phyloP scores from a whole-genome alignment of 1,284 basidiomycete genomes.

The Ustilago xerochloae region DNA sequence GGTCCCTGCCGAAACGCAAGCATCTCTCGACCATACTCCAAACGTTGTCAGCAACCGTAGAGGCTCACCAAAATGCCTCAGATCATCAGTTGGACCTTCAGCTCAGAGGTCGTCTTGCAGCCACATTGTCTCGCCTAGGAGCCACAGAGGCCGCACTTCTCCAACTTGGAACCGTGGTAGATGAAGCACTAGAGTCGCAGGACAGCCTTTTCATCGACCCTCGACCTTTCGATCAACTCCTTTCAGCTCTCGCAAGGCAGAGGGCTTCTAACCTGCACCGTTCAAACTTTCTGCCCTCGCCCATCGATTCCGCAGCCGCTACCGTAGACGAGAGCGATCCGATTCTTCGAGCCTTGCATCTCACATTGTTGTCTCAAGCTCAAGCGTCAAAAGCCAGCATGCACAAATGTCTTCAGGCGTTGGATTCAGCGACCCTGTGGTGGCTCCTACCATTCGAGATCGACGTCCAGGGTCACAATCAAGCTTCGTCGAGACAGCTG shows the following conservation, averaged over 20 bases:
- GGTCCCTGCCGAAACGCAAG: constrained; percentile 1
- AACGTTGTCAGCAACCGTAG: constrained; percentile 6
- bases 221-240: constrained; percentile 43
- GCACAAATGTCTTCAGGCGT: constrained; percentile 27
- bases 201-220: constrained; percentile 15
- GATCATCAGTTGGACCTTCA: constrained; percentile 5
- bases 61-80: background rate
- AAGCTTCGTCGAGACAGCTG: background rate
- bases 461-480: background rate
- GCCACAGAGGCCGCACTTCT: constrained; percentile 17
- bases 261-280: background rate
- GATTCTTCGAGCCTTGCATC: constrained; percentile 29
- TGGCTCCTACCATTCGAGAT: constrained; percentile 43
- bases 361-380: constrained; percentile 22
- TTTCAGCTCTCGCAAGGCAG: constrained; percentile 29
- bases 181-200: background rate
- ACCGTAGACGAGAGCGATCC: constrained; percentile 16
- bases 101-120: constrained; percentile 32
- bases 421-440: constrained; percentile 35
- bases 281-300: constrained; percentile 26
- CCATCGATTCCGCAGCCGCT: constrained; percentile 9
- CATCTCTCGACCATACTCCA: constrained; percentile 2
- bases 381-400: constrained; percentile 27
- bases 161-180: constrained; percentile 7
- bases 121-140: constrained; percentile 20